phyloP scores from a whole-genome alignment of 148 eudicot species.

The Drosera capensis region DNA sequence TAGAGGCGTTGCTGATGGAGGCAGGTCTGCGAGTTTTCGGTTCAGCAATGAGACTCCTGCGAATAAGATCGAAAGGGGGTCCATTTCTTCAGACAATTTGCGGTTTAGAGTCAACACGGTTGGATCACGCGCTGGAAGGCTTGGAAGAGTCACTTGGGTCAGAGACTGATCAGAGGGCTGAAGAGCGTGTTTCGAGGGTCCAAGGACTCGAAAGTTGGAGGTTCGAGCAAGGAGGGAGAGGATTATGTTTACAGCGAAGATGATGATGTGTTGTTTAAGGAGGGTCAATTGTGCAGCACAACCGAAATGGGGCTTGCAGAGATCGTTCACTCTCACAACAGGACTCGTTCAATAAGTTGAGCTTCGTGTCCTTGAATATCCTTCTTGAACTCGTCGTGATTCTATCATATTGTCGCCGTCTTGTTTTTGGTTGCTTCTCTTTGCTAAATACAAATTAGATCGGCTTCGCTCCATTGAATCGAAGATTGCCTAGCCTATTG shows the following conservation, averaged over 20 bases:
- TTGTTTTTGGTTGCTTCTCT: no score
- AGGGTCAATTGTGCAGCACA: not conserved
- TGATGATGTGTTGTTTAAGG: slow-evolving; percentile 4
- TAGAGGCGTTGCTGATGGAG: slow-evolving; percentile 9
- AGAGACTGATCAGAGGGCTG: slow-evolving; percentile 35
- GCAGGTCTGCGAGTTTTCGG: slow-evolving; percentile 45
- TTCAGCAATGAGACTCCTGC: slow-evolving; percentile 16
- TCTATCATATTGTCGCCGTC: no score
- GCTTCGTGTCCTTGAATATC: no score
- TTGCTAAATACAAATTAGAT: no score
- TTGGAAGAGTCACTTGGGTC: slow-evolving; percentile 26
- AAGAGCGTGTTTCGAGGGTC: slow-evolving; percentile 33
- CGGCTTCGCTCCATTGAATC: no score
- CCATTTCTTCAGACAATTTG: slow-evolving; percentile 36
- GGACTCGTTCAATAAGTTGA: not conserved
- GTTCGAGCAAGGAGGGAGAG: not conserved
- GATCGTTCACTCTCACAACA: not conserved
- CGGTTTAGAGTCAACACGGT: slow-evolving; percentile 2
- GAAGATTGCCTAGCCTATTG: no score
- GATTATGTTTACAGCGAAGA: not conserved
- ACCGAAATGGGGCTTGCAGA: not conserved
- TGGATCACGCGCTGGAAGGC: slow-evolving; percentile 10
- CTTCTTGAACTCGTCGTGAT: no score
- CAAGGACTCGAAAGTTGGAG: slow-evolving; percentile 2
- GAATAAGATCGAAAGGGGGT: slow-evolving; percentile 48